Percentiles rank a stretch among this genome's conserved stretches.
These are phyloP conservation scores for Lachnellula willkommii DNA, from an alignment of 2,329 filamentous ascomycete species.

Conservation along the genomic window DNA sequence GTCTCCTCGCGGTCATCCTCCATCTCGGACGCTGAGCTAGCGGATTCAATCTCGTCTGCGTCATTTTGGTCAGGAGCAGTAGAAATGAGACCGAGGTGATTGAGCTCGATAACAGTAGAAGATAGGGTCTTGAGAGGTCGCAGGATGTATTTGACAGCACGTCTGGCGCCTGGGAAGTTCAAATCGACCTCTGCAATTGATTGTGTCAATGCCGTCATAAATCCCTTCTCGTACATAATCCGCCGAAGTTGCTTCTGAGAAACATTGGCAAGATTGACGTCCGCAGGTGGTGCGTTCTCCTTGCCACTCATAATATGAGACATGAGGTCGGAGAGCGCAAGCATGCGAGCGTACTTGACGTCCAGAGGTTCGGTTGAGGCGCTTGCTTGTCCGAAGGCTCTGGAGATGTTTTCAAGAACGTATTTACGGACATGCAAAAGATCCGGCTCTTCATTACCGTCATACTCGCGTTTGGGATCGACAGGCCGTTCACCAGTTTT, in stretches of 20 bases:
- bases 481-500: conserved; percentile 76
- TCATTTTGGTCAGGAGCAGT: conserved; percentile 61
- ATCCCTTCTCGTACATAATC: conserved; percentile 98
- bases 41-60: conserved; percentile 82
- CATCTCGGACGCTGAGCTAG: conserved; percentile 82
- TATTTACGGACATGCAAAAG: conserved; percentile 91
- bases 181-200: conserved; percentile 95
- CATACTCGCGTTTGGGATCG: conserved; percentile 52
- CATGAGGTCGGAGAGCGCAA: conserved; percentile 86
- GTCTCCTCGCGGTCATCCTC: conserved; percentile 89
- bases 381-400: conserved; percentile 84
- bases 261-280: conserved; percentile 35
- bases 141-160: conserved; percentile 93
- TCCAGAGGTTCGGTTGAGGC: conserved; percentile 75
- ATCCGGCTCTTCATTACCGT: conserved; percentile 73
- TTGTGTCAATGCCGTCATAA: conserved; percentile 78
- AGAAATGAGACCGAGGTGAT: conserved; percentile 62
- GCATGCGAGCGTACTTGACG: conserved; percentile 78
- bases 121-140: conserved; percentile 84
- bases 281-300: conserved; percentile 46
- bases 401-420: conserved; percentile 86
- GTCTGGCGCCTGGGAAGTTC: conserved; percentile 87
- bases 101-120: conserved; percentile 78
- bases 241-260: conserved; percentile 83
- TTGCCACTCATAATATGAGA: conserved; percentile 83